Base-by-base conservation (phyloP, 768 basidiomycete species). In the Boletus rubescentipes region DNA sequence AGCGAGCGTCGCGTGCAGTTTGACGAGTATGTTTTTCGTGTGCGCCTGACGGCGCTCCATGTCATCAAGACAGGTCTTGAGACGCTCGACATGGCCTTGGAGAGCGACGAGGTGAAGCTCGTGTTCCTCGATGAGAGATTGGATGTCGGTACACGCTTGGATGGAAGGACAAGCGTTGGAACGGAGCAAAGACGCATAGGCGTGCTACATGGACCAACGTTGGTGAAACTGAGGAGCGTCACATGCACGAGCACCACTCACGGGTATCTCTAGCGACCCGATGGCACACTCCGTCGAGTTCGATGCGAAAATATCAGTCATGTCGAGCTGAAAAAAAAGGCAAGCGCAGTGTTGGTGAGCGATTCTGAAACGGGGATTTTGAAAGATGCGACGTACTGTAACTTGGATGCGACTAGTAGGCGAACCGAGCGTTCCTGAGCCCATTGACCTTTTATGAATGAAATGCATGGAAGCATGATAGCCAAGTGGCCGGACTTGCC, bases 81-180 rank as follows among this genome's bases (percentile, higher is more conserved):
- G 53, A 26, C 30, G 37, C 3, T 32, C 35, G 16, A 55, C 36
- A 14, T 66, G 47, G 14, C 34, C 41, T 49, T 52, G 57, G 50
- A 63, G 36, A 14, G 38, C 15, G 20, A 34, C n/a, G 21, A 66
- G 59, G 5, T 66, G 54, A 16, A 8, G n/a, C 29, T 66, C 51
- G 30, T 61, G 58, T 15, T 42, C 37, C n/a, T 49, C 41, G 21
- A 64, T 58, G 46, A 66, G 64, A 4, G 49, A 40, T 2, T 52
- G 52, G 51, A 66, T 53, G 20, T 21, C 34, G 35, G 26, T 36
- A 5, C 43, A 46, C n/a, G 48, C 35, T 35, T 61, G 30, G 18
- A 36, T 38, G 10, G 53, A 53, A 29, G 67, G 61, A 46, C 49
- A 62, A 4, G 44, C 7, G 37, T 67, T 66, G 48, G 61, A 61